Percentiles rank a stretch among this genome's conserved stretches.
phyloP scores from a whole-genome alignment of 83 land plant genomes.

The Picea abies region DNA sequence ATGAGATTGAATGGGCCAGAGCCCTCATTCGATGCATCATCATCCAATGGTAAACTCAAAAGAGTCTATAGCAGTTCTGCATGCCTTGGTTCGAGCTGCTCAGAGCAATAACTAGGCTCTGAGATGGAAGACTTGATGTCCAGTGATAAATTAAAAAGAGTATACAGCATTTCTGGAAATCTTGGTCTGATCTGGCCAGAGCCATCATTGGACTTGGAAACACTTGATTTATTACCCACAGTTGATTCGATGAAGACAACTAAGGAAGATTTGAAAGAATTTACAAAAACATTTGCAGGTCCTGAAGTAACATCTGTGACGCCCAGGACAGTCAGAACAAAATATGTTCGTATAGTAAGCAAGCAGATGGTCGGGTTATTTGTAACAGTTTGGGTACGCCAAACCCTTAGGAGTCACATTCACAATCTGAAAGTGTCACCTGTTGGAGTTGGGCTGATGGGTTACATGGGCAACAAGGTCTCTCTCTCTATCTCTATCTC shows the following conservation, averaged over 20 bases:
- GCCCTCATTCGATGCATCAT: slow-evolving; percentile 30
- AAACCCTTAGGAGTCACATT: slow-evolving; percentile 30
- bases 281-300: background rate
- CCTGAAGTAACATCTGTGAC: background rate
- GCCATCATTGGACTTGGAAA: background rate
- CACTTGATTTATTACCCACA: slow-evolving; percentile 3
- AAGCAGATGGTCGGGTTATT: slow-evolving; percentile 66
- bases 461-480: slow-evolving; percentile 58
- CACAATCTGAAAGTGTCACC: slow-evolving; percentile 46
- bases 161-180: slow-evolving; percentile 11
- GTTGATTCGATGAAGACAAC: background rate
- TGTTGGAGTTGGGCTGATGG: slow-evolving; percentile 65
- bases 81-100: background rate
- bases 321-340: background rate
- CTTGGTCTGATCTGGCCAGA: slow-evolving; percentile 20
- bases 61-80: background rate
- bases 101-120: slow-evolving; percentile 7
- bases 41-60: slow-evolving; percentile 14
- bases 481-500: slow-evolving; percentile 31
- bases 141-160: slow-evolving; percentile 4
- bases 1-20: slow-evolving; percentile 48
- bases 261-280: slow-evolving; percentile 5
- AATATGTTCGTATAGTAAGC: slow-evolving; percentile 37
- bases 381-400: slow-evolving; percentile 53
- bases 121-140: background rate